Conservation (phyloP, 164 flowering plant genomes). For the Dillenia suffruticosa region DNA sequence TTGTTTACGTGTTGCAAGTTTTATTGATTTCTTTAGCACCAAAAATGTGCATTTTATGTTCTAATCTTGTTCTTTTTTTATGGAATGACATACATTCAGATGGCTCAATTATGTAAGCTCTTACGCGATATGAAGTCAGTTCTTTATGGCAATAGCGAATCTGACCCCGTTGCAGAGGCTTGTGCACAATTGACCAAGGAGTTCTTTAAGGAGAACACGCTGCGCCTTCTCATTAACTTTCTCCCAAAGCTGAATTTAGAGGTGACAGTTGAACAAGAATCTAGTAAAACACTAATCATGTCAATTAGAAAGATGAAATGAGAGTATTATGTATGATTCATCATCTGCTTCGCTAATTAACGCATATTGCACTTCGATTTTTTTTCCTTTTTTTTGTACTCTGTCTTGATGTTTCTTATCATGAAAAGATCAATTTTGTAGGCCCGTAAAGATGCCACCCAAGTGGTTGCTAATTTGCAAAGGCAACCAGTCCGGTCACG, state of each 20-base stretch:
- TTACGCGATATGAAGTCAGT: slow-evolving; percentile 21
- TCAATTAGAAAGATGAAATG: background rate
- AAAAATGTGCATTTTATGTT: no score
- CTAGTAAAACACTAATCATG: background rate
- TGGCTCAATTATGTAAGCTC: slow-evolving; percentile 20
- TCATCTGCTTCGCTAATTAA: background rate
- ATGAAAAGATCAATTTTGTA: slow-evolving; percentile 6
- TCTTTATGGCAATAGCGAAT: slow-evolving; percentile 29
- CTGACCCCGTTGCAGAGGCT: slow-evolving; percentile 31
- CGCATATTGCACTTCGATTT: background rate
- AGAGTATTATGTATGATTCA: background rate
- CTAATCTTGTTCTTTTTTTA: no score
- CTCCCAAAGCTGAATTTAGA: slow-evolving; percentile 29
- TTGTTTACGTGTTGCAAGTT: no score
- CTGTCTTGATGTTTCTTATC: slow-evolving; percentile 1
- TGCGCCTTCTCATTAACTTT: slow-evolving; percentile 24
- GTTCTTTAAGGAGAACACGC: slow-evolving; percentile 18
- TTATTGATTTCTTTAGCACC: no score
- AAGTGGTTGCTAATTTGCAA: slow-evolving; percentile 40
- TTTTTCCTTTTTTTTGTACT: background rate
- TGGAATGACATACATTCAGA: slow-evolving; percentile 7
- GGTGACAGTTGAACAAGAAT: slow-evolving; percentile 12
- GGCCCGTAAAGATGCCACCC: slow-evolving; percentile 44
- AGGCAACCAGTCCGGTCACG: slow-evolving; percentile 35
- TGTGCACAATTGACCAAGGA: slow-evolving; percentile 34